Evolutionary conservation across 164 flowering plant genomes (phyloP).

Genomic region (Vitis cinerea): DNA sequence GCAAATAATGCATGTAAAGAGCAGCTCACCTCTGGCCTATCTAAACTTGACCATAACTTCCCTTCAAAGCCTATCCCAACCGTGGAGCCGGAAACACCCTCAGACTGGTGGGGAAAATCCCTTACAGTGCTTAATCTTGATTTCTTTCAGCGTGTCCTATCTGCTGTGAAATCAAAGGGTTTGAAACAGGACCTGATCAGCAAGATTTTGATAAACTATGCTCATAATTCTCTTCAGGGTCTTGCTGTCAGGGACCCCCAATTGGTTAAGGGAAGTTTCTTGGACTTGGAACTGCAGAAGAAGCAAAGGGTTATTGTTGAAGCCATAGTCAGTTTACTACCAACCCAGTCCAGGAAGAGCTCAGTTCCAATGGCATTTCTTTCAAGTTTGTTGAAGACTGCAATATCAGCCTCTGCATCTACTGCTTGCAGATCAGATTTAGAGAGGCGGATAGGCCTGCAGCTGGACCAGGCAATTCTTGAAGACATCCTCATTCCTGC

Average conservation of each 20-base stretch:
- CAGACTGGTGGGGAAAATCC: constrained; percentile 93
- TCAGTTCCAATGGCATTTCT: constrained; percentile 91
- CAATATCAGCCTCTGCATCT: constrained; percentile 61
- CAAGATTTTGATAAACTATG: constrained; percentile 74
- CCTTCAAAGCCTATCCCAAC: constrained; percentile 34
- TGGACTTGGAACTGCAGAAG: constrained; percentile 68
- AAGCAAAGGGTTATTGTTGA: constrained; percentile 77
- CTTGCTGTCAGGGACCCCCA: constrained; percentile 54
- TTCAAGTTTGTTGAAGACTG: constrained; percentile 74
- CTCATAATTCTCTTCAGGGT: constrained; percentile 76
- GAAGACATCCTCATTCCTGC: constrained; percentile 90
- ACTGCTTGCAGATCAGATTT: constrained; percentile 75
- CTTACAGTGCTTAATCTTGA: constrained; percentile 69
- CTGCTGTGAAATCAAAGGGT: constrained; percentile 81
- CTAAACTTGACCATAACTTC: constrained; percentile 70
- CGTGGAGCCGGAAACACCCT: constrained; percentile 58
- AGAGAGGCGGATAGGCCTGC: constrained; percentile 86
- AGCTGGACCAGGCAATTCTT: constrained; percentile 94
- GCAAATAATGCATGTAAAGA: constrained; percentile 87
- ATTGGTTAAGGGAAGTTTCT: constrained; percentile 41
- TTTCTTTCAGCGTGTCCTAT: constrained; percentile 79
- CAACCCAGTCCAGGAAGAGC: constrained; percentile 83
- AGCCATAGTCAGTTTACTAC: constrained; percentile 67
- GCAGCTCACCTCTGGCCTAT: constrained; percentile 83
- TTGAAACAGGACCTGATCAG: constrained; percentile 76